phyloP scores from a whole-genome alignment of 2,329 filamentous ascomycete species.

The Bimuria novae-zelandiae region DNA sequence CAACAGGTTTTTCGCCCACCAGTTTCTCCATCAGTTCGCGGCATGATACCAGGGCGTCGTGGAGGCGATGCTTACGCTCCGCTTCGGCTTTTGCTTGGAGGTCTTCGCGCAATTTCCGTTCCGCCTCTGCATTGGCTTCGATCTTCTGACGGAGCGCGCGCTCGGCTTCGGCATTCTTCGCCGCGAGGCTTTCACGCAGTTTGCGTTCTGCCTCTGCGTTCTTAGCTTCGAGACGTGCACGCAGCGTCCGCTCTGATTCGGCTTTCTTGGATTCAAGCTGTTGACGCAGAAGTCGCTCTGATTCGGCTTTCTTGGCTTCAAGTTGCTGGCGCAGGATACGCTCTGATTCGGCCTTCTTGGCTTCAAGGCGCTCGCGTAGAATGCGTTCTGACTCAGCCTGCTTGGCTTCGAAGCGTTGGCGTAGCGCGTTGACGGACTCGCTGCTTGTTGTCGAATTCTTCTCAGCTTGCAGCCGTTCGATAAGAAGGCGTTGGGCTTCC shows the following conservation, averaged over 20 bases:
- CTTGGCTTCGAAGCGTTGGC: background rate
- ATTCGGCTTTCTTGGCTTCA: constrained; percentile 5
- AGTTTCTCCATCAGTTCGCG: constrained; percentile 11
- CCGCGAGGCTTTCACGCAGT: background rate
- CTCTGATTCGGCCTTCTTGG: constrained; percentile 5
- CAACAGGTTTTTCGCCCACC: background rate
- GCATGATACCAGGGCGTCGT: constrained; percentile 4
- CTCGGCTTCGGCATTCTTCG: background rate
- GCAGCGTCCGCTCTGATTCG: background rate
- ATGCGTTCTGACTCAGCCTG: constrained; percentile 4
- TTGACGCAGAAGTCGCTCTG: background rate
- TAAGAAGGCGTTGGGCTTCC: background rate
- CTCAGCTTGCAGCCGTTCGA: constrained; percentile 1
- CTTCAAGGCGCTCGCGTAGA: background rate
- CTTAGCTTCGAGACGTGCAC: background rate
- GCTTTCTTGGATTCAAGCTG: background rate
- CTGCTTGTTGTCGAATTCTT: background rate
- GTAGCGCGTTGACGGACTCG: background rate
- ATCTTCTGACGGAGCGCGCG: background rate
- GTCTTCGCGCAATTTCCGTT: background rate
- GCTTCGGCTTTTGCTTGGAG: background rate
- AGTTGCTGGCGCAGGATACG: background rate
- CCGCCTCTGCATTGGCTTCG: background rate
- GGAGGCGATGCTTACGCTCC: background rate
- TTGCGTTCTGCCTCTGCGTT: background rate